Evolutionary conservation across 2,329 filamentous ascomycete genomes (phyloP), one percentile per base, ranked within the genome.

Genomic region (Alternaria novae-zelandiae): DNA sequence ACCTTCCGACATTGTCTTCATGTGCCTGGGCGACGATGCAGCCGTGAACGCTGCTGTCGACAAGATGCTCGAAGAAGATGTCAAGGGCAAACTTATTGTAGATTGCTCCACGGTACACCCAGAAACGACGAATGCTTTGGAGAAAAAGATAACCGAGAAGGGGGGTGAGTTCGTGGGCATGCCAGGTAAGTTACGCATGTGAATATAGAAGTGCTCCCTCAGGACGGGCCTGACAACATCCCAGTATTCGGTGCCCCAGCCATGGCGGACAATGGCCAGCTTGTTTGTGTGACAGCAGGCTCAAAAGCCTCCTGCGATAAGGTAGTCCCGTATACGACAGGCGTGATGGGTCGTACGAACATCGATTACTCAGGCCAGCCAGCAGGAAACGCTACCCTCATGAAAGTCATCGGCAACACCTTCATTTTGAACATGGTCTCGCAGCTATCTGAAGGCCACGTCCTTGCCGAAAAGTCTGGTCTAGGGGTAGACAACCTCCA

Each of bases 101-200:
- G 94, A 97, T 76, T 94, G 91, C 84, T 96, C 92, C 4, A 97
- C 94, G 25, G 88, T 97, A 36, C 91, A 96, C 78, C 94, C 94
- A 0, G 90, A 94, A 59, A 93, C 91, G 5, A 92, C 91, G 2
- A 87, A 92, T 64, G 84, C 84, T 25, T 80, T 93, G 4, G 89
- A 89, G 25, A 83, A 88, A 69, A 83, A 80, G 25, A 82, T 91
- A 63, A 82, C 83, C 12, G 84, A 78, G 2, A 84, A 85, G 23
- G 91, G 91, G 6, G 93, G 87, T 3, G 84, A 89, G 43, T 96
- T 97, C 74, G 88, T 97, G 17, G 91, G 92, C 1, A 88, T 87
- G 71, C 89, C 90, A 11, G 84, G 86, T 70, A 81, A 5, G 53
- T 61, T 23, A 21, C 8, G 3, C n/a, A 28, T 25, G 9, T n/a